phyloP scores from a whole-genome alignment of 805 yeast genomes.

The Danielia oregonensis region DNA sequence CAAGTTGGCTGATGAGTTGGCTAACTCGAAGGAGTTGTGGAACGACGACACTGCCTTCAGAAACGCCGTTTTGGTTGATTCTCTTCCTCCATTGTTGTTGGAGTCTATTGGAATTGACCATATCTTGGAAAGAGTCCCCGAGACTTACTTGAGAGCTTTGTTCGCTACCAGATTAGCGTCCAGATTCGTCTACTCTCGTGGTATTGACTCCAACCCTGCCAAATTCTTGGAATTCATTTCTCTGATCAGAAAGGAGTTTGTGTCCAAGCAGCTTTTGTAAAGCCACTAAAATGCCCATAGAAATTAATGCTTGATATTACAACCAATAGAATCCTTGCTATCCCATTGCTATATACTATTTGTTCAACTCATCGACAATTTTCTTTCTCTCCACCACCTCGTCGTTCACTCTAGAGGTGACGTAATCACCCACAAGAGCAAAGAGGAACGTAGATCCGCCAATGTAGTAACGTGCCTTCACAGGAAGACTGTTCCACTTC shows the following conservation, averaged over 20 bases:
- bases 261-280: constrained; percentile 27
- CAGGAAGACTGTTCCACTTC: constrained; percentile 39
- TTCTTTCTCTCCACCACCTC: constrained; percentile 33
- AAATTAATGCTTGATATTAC: not conserved
- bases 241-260: constrained; percentile 47
- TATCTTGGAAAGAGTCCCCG: constrained; percentile 78
- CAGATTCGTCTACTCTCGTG: constrained; percentile 77
- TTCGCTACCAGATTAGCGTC: constrained; percentile 86
- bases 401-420: constrained; percentile 30
- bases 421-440: constrained; percentile 40
- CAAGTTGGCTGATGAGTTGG: constrained; percentile 79
- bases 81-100: constrained; percentile 73
- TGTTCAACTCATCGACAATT: constrained; percentile 21
- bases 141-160: constrained; percentile 79
- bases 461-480: constrained; percentile 37
- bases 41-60: constrained; percentile 72
- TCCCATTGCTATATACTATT: not conserved
- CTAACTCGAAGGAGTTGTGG: constrained; percentile 80
- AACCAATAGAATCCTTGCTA: too few species aligned
- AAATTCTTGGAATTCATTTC: constrained; percentile 68
- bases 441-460: constrained; percentile 38
- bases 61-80: constrained; percentile 67
- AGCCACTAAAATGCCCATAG: too few species aligned
- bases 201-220: constrained; percentile 77
- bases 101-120: constrained; percentile 63